phyloP scores from a whole-genome alignment of 108 stramenopile genomes.

The Skeletonema potamos region DNA sequence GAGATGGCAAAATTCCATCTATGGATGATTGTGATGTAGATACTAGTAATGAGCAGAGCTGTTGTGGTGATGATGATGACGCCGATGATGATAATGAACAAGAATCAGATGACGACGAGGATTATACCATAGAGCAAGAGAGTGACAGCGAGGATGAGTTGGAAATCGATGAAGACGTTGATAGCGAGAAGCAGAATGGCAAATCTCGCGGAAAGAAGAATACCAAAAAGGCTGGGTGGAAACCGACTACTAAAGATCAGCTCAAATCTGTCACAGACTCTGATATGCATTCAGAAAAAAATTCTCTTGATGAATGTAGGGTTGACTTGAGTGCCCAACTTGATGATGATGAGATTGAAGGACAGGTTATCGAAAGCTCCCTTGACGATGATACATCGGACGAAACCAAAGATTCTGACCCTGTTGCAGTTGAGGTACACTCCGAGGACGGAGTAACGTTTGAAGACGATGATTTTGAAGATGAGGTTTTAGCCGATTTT shows the following conservation, averaged over 20 bases:
- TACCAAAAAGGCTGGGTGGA: background rate
- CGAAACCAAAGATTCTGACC: slow-evolving; percentile 6
- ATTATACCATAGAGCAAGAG: slow-evolving; percentile 26
- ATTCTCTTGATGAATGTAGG: slow-evolving; percentile 3
- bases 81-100: slow-evolving; percentile 4
- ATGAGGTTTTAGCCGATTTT: background rate
- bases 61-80: slow-evolving; percentile 10
- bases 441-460: background rate
- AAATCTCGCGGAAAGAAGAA: background rate
- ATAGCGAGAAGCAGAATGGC: slow-evolving; percentile 16
- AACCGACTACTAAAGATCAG: background rate
- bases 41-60: background rate
- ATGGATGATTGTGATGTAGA: background rate
- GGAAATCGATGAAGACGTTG: slow-evolving; percentile 34
- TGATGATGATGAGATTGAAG: background rate
- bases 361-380: background rate
- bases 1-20: background rate
- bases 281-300: background rate
- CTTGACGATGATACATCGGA: slow-evolving; percentile 7
- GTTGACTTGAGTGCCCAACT: background rate
- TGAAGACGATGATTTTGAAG: background rate
- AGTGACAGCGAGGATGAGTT: slow-evolving; percentile 41
- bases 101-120: slow-evolving; percentile 40
- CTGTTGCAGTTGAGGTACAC: slow-evolving; percentile 6
- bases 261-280: background rate